These are phyloP conservation scores for Acorus gramineus DNA, from an alignment of 106 monocot genomes.

Conservation along the genomic window DNA sequence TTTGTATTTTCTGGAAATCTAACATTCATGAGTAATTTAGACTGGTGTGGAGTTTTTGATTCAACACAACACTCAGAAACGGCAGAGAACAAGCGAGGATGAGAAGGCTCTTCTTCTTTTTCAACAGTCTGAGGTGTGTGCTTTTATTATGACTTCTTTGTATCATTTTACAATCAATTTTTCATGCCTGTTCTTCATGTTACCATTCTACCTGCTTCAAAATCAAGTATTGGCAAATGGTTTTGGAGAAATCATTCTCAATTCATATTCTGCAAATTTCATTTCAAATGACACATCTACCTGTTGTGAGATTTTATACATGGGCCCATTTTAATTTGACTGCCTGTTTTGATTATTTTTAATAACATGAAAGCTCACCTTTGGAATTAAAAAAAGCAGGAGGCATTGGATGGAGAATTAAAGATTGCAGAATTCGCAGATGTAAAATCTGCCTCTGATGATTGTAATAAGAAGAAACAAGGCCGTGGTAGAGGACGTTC, in stretches of 20 bases:
- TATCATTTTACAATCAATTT: neutral
- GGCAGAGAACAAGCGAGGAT: constrained; percentile 40
- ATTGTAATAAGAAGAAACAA: constrained; percentile 53
- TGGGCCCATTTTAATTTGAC: too few relatives aligned
- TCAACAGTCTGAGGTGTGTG: constrained; percentile 40
- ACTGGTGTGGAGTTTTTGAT: constrained; percentile 72
- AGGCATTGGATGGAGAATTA: constrained; percentile 30
- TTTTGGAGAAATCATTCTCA: too few relatives aligned
- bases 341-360: too few relatives aligned
- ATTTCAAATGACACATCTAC: too few relatives aligned
- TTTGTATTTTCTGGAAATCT: neutral
- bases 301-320: too few relatives aligned
- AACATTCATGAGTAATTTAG: constrained; percentile 14
- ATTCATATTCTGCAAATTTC: too few relatives aligned
- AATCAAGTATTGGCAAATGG: too few relatives aligned
- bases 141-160: neutral
- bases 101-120: constrained; percentile 10
- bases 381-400: constrained; percentile 24
- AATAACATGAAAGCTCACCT: neutral
- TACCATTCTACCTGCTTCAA: too few relatives aligned
- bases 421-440: constrained; percentile 35
- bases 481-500: constrained; percentile 72
- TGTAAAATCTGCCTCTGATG: constrained; percentile 27
- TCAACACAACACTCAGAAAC: constrained; percentile 68
- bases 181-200: too few relatives aligned